Evolutionary conservation across 2,329 filamentous ascomycete genomes (phyloP).

Genomic region (Colletotrichum incanum): DNA sequence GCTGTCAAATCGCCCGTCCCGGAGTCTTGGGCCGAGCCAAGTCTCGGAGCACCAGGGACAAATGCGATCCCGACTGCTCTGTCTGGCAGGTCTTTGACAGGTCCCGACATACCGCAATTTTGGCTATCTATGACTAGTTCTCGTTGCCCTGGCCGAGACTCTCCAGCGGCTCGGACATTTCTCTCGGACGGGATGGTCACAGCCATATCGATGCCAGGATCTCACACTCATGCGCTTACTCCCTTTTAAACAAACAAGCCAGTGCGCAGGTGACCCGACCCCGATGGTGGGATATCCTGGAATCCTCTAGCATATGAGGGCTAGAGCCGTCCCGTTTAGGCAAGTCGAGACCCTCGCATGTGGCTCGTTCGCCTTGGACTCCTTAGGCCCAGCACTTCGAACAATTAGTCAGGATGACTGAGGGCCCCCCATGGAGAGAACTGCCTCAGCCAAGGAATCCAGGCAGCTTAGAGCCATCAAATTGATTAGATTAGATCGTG

Average conservation of each 20-base stretch:
- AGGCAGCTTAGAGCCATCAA: constrained; percentile 23
- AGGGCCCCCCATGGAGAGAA: constrained; percentile 12
- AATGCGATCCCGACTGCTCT: constrained; percentile 17
- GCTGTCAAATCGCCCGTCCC: neutral
- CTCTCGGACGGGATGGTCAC: constrained; percentile 5
- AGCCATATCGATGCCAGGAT: neutral
- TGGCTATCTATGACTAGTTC: constrained; percentile 23
- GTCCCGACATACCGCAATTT: constrained; percentile 22
- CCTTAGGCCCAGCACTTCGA: neutral
- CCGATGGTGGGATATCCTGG: constrained; percentile 11
- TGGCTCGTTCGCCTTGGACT: neutral
- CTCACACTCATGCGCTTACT: neutral
- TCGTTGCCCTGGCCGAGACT: neutral
- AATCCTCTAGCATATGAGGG: neutral
- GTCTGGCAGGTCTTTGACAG: constrained; percentile 28
- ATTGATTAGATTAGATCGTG: constrained; percentile 41
- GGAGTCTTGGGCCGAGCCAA: constrained; percentile 24
- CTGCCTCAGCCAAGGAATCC: constrained; percentile 33
- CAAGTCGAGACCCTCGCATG: constrained; percentile 20
- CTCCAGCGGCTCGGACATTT: neutral
- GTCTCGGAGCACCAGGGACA: neutral
- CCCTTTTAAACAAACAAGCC: neutral
- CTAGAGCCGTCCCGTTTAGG: constrained; percentile 20
- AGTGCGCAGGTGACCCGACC: constrained; percentile 13
- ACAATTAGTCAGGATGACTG: constrained; percentile 33